phyloP scores from a whole-genome alignment of 768 basidiomycete genomes.

The Suillus clintonianus region DNA sequence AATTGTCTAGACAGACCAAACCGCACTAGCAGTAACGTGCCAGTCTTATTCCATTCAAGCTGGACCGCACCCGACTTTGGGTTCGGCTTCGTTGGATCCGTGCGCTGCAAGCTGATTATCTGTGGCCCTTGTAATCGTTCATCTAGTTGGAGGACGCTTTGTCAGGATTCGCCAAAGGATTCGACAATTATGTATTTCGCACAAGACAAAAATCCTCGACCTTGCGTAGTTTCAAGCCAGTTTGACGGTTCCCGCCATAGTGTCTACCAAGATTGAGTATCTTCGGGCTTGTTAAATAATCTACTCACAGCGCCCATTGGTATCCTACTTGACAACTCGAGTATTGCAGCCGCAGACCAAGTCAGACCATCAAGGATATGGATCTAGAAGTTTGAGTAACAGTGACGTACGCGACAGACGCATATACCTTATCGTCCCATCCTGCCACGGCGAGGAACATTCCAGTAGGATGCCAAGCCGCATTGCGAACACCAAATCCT shows the following conservation, averaged over 20 bases:
- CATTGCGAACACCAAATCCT: conserved; percentile 77
- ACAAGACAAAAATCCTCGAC: conserved; percentile 90
- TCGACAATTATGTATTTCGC: conserved; percentile 16
- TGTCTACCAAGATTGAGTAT: conserved; percentile 43
- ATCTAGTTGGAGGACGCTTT: conserved; percentile 41
- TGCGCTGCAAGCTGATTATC: conserved; percentile 48
- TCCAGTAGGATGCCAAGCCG: conserved; percentile 86
- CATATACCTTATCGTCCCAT: conserved; percentile 82
- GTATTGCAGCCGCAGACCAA: conserved; percentile 66
- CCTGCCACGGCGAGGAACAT: conserved; percentile 81
- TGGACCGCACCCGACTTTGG: conserved; percentile 71
- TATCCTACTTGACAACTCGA: conserved; percentile 64
- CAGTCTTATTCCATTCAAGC: conserved; percentile 81
- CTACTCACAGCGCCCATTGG: conserved; percentile 55
- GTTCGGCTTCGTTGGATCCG: conserved; percentile 61
- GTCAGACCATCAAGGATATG: conserved; percentile 74
- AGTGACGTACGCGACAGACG: neutral
- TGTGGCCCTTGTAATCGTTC: conserved; percentile 63
- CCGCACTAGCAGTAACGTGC: conserved; percentile 70
- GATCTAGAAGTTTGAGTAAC: conserved; percentile 47
- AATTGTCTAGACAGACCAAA: conserved; percentile 49
- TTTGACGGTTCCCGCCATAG: conserved; percentile 85
- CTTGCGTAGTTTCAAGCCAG: conserved; percentile 84
- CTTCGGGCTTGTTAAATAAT: neutral
- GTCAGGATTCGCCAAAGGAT: conserved; percentile 1